Conservation (phyloP, 441 rosid species). For the Erysimum cheiri region DNA sequence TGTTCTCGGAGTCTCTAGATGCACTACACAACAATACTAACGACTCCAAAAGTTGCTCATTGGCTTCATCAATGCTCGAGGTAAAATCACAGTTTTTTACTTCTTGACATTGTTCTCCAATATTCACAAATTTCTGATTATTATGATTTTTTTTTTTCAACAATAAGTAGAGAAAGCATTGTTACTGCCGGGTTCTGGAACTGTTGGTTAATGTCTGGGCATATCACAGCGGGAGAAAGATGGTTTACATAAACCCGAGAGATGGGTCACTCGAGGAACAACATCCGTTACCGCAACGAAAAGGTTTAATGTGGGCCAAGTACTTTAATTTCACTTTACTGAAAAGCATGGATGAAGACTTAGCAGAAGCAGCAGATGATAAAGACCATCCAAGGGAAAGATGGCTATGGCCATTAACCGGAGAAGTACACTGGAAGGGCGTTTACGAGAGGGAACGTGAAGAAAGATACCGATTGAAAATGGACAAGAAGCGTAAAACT, state of each 20-base stretch:
- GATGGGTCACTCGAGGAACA: constrained; percentile 79
- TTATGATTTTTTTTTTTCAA: neutral
- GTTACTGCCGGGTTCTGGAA: constrained; percentile 91
- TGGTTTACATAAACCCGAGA: constrained; percentile 88
- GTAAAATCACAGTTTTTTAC: constrained; percentile 45
- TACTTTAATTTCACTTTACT: constrained; percentile 78
- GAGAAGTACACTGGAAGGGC: constrained; percentile 99
- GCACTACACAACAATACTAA: constrained; percentile 66
- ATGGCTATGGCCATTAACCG: constrained; percentile 97
- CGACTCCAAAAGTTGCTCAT: constrained; percentile 52
- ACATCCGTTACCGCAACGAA: constrained; percentile 68
- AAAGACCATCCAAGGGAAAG: constrained; percentile 68
- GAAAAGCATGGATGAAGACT: constrained; percentile 97
- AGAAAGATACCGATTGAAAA: constrained; percentile 86
- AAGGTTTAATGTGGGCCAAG: constrained; percentile 76
- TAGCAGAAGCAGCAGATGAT: constrained; percentile 98
- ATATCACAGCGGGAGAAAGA: constrained; percentile 85
- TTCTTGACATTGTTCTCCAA: neutral
- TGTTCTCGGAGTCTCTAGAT: constrained; percentile 93
- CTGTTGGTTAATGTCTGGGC: constrained; percentile 94
- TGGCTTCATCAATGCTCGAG: constrained; percentile 79
- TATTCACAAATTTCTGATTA: constrained; percentile 9
- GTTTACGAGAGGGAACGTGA: constrained; percentile 95
- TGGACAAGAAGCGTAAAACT: constrained; percentile 95
- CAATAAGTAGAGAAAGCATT: constrained; percentile 72